Conservation (phyloP, 345 rosid species). For the Arabidopsis suecica region DNA sequence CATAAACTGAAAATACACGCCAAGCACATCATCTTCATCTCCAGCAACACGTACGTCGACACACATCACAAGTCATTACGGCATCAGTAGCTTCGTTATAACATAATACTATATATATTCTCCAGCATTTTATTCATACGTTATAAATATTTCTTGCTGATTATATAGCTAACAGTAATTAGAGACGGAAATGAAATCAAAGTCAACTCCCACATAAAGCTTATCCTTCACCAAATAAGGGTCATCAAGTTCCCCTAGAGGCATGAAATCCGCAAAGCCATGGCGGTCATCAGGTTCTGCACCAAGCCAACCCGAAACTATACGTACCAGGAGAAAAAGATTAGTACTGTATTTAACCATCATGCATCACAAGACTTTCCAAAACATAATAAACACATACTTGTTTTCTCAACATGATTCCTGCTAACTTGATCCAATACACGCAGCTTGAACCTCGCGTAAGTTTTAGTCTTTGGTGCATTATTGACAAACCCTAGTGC, state of each 20-base stretch:
- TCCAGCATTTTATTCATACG: neutral
- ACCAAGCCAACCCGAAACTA: conserved; percentile 16
- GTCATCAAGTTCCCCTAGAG: conserved; percentile 12
- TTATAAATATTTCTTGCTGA: neutral
- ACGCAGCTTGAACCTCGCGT: conserved; percentile 18
- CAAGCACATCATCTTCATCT: no score
- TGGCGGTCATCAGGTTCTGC: neutral
- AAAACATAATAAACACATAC: neutral
- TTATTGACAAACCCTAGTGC: conserved; percentile 32
- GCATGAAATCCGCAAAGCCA: conserved; percentile 35
- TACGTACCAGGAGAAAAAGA: neutral
- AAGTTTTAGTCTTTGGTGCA: conserved; percentile 2
- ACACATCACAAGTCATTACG: neutral
- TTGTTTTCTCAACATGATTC: conserved; percentile 22
- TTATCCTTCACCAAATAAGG: conserved; percentile 35
- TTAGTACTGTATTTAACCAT: neutral
- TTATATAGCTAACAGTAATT: conserved; percentile 11
- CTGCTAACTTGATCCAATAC: conserved; percentile 24
- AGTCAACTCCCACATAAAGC: conserved; percentile 41
- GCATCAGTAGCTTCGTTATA: no score
- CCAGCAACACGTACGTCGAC: no score
- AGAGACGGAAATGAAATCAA: conserved; percentile 29
- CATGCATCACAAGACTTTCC: neutral
- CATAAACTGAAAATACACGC: no score
- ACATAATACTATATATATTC: neutral